Conservation (phyloP, 257 asterid species). For the Plantago elongata region DNA sequence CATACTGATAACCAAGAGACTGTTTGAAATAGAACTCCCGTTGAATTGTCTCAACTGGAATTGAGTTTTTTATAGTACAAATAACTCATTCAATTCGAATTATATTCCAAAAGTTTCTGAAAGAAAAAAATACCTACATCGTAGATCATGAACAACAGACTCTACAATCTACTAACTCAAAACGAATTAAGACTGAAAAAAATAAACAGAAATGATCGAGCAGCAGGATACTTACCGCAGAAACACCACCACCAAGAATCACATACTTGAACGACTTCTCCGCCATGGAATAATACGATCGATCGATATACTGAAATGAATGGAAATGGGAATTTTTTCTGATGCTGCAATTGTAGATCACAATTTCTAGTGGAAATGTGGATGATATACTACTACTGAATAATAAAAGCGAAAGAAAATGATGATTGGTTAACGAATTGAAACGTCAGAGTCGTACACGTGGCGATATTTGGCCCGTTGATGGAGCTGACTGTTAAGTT, state of each 20-base stretch:
- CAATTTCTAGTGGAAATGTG: conserved; percentile 16
- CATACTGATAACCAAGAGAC: too few relatives aligned
- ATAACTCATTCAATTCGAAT: too few relatives aligned
- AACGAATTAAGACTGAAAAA: neutral
- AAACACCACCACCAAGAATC: conserved; percentile 89
- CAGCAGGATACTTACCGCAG: conserved; percentile 67
- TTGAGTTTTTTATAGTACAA: too few relatives aligned
- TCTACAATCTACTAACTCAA: too few relatives aligned
- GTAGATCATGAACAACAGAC: too few relatives aligned
- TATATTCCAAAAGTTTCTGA: too few relatives aligned
- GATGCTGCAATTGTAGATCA: conserved; percentile 4
- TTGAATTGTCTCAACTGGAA: too few relatives aligned
- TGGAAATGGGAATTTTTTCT: neutral
- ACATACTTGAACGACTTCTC: conserved; percentile 80
- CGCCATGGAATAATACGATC: conserved; percentile 41
- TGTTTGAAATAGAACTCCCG: too few relatives aligned
- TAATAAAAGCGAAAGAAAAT: conserved; percentile 5
- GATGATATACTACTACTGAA: conserved; percentile 1
- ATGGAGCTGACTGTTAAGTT: conserved; percentile 15
- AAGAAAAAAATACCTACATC: too few relatives aligned
- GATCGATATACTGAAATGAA: neutral
- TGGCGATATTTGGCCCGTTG: conserved; percentile 2
- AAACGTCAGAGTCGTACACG: conserved; percentile 1
- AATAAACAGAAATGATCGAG: conserved; percentile 6
- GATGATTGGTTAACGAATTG: conserved; percentile 21